These are phyloP conservation scores for Flaveria linearis DNA, from an alignment of 129 eudicot genomes.

Conservation along the genomic window DNA sequence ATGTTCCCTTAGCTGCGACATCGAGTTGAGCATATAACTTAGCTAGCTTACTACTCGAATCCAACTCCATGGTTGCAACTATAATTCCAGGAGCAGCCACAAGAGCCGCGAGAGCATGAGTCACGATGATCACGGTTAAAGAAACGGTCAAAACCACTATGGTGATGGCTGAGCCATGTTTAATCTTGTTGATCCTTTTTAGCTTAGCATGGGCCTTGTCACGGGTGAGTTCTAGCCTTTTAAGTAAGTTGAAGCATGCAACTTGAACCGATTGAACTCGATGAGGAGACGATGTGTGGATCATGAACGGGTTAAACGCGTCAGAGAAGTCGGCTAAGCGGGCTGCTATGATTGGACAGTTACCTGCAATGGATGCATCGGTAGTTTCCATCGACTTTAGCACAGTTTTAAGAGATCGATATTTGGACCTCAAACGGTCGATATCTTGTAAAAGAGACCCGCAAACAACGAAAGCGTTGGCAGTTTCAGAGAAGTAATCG, in stretches of 20 bases:
- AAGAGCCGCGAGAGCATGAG: conserved; percentile 58
- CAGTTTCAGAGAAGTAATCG: conserved; percentile 59
- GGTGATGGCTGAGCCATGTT: conserved; percentile 55
- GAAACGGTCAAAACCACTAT: conserved; percentile 69
- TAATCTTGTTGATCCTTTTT: conserved; percentile 41
- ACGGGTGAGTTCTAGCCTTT: conserved; percentile 66
- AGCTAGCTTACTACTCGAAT: conserved; percentile 41
- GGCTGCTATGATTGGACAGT: conserved; percentile 33
- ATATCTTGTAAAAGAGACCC: conserved; percentile 62
- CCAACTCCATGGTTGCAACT: conserved; percentile 48
- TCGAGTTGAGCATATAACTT: conserved; percentile 62
- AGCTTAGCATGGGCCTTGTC: conserved; percentile 62
- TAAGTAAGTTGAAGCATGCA: conserved; percentile 60
- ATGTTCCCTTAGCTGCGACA: conserved; percentile 77
- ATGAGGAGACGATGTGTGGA: conserved; percentile 46
- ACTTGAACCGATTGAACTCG: conserved; percentile 53
- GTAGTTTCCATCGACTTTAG: conserved; percentile 35
- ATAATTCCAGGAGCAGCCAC: conserved; percentile 70
- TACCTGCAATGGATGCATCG: conserved; percentile 4
- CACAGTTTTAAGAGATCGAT: conserved; percentile 48
- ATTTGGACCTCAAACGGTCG: conserved; percentile 46
- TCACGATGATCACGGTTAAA: conserved; percentile 47
- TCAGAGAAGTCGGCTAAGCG: conserved; percentile 51
- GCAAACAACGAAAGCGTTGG: conserved; percentile 68
- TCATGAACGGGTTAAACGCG: conserved; percentile 63